Conservation (phyloP, 192 early-diverging fungal genomes). For the Obelidium mucronatum region DNA sequence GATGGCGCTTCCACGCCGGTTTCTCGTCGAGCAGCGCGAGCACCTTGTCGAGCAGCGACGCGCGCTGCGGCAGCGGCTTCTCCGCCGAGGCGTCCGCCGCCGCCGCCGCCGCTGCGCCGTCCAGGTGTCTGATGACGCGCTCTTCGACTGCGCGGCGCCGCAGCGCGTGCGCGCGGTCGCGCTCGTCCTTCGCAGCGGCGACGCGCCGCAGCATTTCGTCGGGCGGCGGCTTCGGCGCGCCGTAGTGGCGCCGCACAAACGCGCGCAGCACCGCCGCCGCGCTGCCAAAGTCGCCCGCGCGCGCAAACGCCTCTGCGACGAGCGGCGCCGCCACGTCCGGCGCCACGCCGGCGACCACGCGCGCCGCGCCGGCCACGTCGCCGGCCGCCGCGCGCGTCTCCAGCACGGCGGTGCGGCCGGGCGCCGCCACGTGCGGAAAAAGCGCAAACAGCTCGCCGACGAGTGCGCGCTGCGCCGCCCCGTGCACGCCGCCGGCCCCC, state of each 20-base stretch:
- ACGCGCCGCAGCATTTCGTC: background rate
- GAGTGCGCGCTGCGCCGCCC: background rate
- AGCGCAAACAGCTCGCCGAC: background rate
- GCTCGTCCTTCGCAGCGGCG: background rate
- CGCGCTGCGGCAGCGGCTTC: background rate
- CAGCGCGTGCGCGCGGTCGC: background rate
- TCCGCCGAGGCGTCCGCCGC: background rate
- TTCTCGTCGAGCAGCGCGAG: background rate
- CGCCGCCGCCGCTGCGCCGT: background rate
- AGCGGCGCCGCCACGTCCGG: background rate
- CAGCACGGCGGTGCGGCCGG: background rate
- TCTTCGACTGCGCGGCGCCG: background rate
- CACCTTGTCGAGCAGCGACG: background rate
- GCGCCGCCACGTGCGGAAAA: background rate
- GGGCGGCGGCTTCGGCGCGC: background rate
- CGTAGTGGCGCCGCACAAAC: background rate
- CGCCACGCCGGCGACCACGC: too few species aligned
- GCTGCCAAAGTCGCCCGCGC: constrained; percentile 3
- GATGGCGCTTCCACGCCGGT: constrained; percentile 27
- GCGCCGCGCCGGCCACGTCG: constrained; percentile 9
- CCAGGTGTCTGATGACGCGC: background rate
- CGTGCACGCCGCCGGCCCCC: background rate
- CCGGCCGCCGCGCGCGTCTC: constrained; percentile 24
- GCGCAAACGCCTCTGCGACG: constrained; percentile 1
- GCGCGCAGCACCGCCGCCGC: constrained; percentile 8